Conservation (phyloP, 305 asterid species). For the Lippia alba region DNA sequence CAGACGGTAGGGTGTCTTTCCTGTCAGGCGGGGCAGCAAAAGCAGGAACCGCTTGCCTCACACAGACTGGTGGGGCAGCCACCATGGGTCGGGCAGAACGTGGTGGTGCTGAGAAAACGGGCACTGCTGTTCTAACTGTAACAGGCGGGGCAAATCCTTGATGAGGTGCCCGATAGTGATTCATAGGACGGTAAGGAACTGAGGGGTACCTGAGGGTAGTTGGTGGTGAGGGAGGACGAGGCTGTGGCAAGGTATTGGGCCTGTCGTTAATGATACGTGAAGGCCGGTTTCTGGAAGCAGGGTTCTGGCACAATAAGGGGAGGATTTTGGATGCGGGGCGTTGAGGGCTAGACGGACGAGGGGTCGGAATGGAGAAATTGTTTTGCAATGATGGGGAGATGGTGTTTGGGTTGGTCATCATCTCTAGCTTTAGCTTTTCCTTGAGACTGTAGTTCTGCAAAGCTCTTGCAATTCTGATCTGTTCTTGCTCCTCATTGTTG, state of each 20-base stretch:
- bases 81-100: slow-evolving; percentile 44
- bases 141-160: slow-evolving; percentile 70
- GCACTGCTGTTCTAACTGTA: slow-evolving; percentile 64
- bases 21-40: slow-evolving; percentile 50
- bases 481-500: slow-evolving; percentile 71
- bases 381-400: slow-evolving; percentile 50
- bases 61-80: slow-evolving; percentile 55
- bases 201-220: slow-evolving; percentile 43
- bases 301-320: slow-evolving; percentile 57
- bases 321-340: slow-evolving; percentile 73
- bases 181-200: slow-evolving; percentile 49
- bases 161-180: slow-evolving; percentile 51
- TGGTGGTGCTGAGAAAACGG: slow-evolving; percentile 76
- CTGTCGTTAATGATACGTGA: slow-evolving; percentile 40
- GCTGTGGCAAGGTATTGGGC: slow-evolving; percentile 37
- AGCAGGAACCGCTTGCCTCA: slow-evolving; percentile 62
- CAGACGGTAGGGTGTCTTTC: slow-evolving; percentile 35
- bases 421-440: slow-evolving; percentile 36
- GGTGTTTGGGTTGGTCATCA: slow-evolving; percentile 33
- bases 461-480: slow-evolving; percentile 75
- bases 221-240: slow-evolving; percentile 46
- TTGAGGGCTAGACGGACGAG: slow-evolving; percentile 76
- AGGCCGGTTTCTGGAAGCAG: slow-evolving; percentile 40
- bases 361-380: slow-evolving; percentile 44
- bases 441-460: slow-evolving; percentile 61